These are phyloP conservation scores for Alternaria triticina DNA, from an alignment of 2,329 filamentous ascomycete species.

Conservation along the genomic window DNA sequence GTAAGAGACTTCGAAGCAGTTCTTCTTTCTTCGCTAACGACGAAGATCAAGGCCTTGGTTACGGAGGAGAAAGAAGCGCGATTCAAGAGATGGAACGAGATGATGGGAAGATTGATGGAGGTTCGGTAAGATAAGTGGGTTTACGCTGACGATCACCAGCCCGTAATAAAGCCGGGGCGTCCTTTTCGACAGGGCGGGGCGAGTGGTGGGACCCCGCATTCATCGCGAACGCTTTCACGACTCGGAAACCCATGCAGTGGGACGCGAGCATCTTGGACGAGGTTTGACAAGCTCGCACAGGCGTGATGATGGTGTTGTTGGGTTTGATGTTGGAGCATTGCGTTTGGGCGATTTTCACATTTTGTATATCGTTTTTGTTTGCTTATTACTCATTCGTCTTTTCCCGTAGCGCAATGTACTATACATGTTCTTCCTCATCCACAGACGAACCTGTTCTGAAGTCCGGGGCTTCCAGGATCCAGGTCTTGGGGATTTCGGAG, in stretches of 20 bases:
- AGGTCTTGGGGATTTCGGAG: slow-evolving; percentile 5
- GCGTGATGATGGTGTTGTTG: not conserved
- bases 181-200: slow-evolving; percentile 22
- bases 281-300: not conserved
- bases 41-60: not conserved
- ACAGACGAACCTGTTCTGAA: not conserved
- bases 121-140: not conserved
- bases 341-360: not conserved
- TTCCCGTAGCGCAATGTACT: not conserved
- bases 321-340: not conserved
- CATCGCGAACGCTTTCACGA: not conserved
- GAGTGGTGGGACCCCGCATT: slow-evolving; percentile 18
- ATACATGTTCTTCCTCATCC: not conserved
- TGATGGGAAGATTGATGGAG: not conserved
- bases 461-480: not conserved
- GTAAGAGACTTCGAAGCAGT: not conserved
- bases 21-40: not conserved
- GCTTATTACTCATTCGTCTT: not conserved
- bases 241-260: not conserved
- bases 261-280: not conserved
- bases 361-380: not conserved
- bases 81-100: not conserved
- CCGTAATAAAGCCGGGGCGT: slow-evolving; percentile 16
- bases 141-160: not conserved
- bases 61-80: not conserved